A percentile compares a stretch with the other conserved stretches of the same genome.
Evolutionary conservation across 805 yeast genomes (phyloP).

Genomic region (Geotrichum ghanense): DNA sequence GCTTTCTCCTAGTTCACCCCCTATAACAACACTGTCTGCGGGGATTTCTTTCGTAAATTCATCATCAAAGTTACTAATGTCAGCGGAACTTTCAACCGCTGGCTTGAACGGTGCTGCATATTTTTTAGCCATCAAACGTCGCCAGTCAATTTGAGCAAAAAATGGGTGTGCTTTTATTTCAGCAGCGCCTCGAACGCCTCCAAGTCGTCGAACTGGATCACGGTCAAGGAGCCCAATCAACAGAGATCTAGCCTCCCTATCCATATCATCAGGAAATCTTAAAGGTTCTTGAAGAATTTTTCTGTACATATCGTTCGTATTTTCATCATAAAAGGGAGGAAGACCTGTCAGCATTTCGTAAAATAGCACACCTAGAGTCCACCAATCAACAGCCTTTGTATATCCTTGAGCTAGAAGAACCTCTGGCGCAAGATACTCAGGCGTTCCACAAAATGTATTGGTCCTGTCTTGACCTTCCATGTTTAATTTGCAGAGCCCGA

Average conservation of each 20-base stretch:
- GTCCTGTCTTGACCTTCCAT: conserved; percentile 81
- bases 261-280: conserved; percentile 79
- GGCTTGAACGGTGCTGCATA: conserved; percentile 96
- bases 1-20: conserved; percentile 79
- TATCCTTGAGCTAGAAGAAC: conserved; percentile 84
- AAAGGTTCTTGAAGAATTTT: conserved; percentile 85
- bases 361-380: conserved; percentile 91
- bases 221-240: conserved; percentile 65
- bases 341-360: conserved; percentile 95
- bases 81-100: conserved; percentile 70
- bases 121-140: conserved; percentile 65
- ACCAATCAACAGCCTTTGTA: conserved; percentile 94
- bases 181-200: conserved; percentile 70
- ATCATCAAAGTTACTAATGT: conserved; percentile 86
- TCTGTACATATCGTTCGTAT: conserved; percentile 84
- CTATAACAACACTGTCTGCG: conserved; percentile 89
- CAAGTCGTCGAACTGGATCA: conserved; percentile 74
- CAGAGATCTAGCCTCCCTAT: conserved; percentile 73
- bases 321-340: conserved; percentile 96
- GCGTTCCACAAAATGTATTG: conserved; percentile 95
- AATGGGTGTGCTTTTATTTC: conserved; percentile 78
- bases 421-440: conserved; percentile 95
- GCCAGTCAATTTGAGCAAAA: conserved; percentile 86
- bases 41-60: conserved; percentile 85
- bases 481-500: conserved; percentile 90